A percentile compares a stretch with the other conserved stretches of the same genome.
phyloP scores from a whole-genome alignment of 2,329 filamentous ascomycete genomes.

The Colletotrichum chrysophilum region DNA sequence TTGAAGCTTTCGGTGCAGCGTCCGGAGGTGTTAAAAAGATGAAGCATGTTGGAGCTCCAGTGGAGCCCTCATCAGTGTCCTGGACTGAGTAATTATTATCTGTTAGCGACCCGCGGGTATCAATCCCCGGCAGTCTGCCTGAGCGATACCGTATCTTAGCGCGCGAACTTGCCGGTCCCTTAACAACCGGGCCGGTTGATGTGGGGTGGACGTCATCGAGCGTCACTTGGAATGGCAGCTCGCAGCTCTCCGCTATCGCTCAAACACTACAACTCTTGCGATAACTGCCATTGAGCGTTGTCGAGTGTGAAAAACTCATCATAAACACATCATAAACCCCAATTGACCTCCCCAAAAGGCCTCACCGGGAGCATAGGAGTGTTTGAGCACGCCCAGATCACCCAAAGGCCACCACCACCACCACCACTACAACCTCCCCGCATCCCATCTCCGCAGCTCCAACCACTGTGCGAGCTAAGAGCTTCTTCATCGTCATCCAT shows the following conservation, averaged over 20 bases:
- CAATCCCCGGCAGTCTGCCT: not conserved
- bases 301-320: not conserved
- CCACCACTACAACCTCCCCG: not conserved
- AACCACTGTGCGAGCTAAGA: not conserved
- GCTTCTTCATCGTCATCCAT: not conserved
- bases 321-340: not conserved
- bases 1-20: not conserved
- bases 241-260: conserved; percentile 14
- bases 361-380: not conserved
- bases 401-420: not conserved
- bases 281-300: not conserved
- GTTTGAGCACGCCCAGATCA: not conserved
- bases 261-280: not conserved
- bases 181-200: conserved; percentile 17
- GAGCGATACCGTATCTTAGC: not conserved
- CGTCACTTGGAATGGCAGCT: conserved; percentile 6
- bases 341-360: not conserved
- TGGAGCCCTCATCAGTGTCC: not conserved
- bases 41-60: not conserved
- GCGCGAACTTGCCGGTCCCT: not conserved
- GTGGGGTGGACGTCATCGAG: conserved; percentile 18
- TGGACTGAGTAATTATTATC: not conserved
- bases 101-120: not conserved
- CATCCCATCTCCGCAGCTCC: not conserved
- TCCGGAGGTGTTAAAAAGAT: not conserved